Percentiles rank a stretch among this genome's conserved stretches.
These are phyloP conservation scores for Colletotrichum liriopes DNA, from an alignment of 2,329 filamentous ascomycete species.

Conservation along the genomic window DNA sequence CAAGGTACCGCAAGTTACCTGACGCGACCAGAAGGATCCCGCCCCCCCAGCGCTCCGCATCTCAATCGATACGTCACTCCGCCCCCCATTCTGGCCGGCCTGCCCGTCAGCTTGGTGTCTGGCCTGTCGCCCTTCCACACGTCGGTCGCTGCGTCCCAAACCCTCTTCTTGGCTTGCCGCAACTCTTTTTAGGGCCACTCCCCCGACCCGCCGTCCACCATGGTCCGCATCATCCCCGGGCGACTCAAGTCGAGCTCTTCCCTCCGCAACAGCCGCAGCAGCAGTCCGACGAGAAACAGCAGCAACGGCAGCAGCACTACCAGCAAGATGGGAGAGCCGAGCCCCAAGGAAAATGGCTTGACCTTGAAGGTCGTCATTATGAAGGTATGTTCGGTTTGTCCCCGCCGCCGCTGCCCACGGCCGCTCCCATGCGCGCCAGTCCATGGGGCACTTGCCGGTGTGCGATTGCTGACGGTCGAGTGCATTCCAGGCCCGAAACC, in stretches of 20 bases:
- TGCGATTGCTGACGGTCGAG: slow-evolving; percentile 29
- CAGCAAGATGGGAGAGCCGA: slow-evolving; percentile 47
- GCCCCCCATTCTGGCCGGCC: slow-evolving; percentile 31
- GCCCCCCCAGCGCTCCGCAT: slow-evolving; percentile 33
- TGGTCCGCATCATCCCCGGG: slow-evolving; percentile 72
- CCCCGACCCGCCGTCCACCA: slow-evolving; percentile 49
- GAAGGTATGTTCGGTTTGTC: slow-evolving; percentile 55
- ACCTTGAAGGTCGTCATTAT: slow-evolving; percentile 68
- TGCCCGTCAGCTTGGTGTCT: slow-evolving; percentile 35
- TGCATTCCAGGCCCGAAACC: slow-evolving; percentile 77
- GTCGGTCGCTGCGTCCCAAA: slow-evolving; percentile 36
- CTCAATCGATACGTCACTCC: slow-evolving; percentile 42
- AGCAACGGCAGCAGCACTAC: slow-evolving; percentile 52
- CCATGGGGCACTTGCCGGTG: background rate
- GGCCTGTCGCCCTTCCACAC: slow-evolving; percentile 27
- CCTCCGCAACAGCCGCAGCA: slow-evolving; percentile 62
- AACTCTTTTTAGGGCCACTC: slow-evolving; percentile 43
- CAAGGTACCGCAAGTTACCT: slow-evolving; percentile 35
- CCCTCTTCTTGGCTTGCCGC: slow-evolving; percentile 40
- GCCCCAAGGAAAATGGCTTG: slow-evolving; percentile 62
- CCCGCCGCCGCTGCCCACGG: background rate
- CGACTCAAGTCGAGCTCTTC: slow-evolving; percentile 64
- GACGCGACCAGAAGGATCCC: slow-evolving; percentile 10
- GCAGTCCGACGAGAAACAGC: slow-evolving; percentile 66
- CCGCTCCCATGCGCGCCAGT: background rate